Conservation (phyloP, 306 rosid species). For the Oemleria cerasiformis region DNA sequence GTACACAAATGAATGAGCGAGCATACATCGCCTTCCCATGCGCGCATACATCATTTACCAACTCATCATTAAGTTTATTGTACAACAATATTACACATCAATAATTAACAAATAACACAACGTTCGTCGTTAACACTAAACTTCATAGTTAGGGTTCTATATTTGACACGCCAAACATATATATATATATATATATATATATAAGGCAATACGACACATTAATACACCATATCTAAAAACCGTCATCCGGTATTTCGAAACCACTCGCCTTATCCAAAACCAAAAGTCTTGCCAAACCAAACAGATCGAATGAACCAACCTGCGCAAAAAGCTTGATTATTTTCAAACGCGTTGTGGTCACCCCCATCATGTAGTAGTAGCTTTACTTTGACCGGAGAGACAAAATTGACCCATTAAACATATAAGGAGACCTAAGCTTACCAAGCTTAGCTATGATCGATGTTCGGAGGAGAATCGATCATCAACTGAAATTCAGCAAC, state of each 20-base stretch:
- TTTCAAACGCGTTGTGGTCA: background rate
- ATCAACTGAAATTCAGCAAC: background rate
- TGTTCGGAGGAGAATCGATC: background rate
- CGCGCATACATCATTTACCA: slow-evolving; percentile 19
- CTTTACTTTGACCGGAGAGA: background rate
- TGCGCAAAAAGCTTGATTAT: background rate
- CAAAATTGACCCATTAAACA: background rate
- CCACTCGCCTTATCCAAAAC: background rate
- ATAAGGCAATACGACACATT: background rate
- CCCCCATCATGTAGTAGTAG: background rate
- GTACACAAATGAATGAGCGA: slow-evolving; percentile 3
- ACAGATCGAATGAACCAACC: background rate
- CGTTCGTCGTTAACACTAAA: background rate
- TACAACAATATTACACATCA: background rate
- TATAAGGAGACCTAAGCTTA: background rate
- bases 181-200: background rate
- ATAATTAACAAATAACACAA: slow-evolving; percentile 12
- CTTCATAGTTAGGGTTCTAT: slow-evolving; percentile 1
- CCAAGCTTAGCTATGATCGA: background rate
- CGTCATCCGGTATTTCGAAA: background rate
- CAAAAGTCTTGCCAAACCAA: background rate
- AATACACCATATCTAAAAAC: background rate
- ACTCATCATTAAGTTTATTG: slow-evolving; percentile 1
- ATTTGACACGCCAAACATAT: background rate
- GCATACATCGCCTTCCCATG: background rate